Percentiles rank a stretch among this genome's conserved stretches.
Conservation (phyloP, 306 rosid genomes). For the Fagus sylvatica region DNA sequence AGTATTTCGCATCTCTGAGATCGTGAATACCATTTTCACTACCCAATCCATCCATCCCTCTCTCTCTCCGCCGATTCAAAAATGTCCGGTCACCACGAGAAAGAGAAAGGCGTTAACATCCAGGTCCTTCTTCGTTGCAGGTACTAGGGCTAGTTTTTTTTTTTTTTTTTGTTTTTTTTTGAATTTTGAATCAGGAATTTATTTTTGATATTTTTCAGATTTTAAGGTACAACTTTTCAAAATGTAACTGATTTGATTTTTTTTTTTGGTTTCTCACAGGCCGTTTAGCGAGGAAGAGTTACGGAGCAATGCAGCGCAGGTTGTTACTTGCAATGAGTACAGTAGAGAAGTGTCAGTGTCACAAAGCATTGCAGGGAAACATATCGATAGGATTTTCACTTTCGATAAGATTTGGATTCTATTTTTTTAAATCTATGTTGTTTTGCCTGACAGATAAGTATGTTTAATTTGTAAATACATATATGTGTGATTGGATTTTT, state of each 20-base stretch:
- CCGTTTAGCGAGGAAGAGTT: constrained; percentile 91
- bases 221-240: neutral
- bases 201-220: neutral
- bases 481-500: neutral
- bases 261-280: constrained; percentile 21
- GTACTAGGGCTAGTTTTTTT: constrained; percentile 31
- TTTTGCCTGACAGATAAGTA: neutral
- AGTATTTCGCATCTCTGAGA: constrained; percentile 15
- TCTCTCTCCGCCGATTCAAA: constrained; percentile 21
- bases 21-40: constrained; percentile 13
- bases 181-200: neutral
- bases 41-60: constrained; percentile 38
- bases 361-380: constrained; percentile 88
- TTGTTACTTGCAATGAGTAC: constrained; percentile 74
- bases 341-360: constrained; percentile 79
- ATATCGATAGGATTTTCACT: constrained; percentile 81
- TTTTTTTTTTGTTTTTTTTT: neutral
- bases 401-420: constrained; percentile 58
- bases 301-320: constrained; percentile 87
- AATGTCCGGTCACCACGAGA: constrained; percentile 86
- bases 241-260: neutral
- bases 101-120: constrained; percentile 92
- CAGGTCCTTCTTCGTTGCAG: constrained; percentile 97
- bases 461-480: constrained; percentile 61
- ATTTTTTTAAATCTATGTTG: neutral